Conservation (phyloP, 768 basidiomycete species). For the Auriscalpium microsporum region DNA sequence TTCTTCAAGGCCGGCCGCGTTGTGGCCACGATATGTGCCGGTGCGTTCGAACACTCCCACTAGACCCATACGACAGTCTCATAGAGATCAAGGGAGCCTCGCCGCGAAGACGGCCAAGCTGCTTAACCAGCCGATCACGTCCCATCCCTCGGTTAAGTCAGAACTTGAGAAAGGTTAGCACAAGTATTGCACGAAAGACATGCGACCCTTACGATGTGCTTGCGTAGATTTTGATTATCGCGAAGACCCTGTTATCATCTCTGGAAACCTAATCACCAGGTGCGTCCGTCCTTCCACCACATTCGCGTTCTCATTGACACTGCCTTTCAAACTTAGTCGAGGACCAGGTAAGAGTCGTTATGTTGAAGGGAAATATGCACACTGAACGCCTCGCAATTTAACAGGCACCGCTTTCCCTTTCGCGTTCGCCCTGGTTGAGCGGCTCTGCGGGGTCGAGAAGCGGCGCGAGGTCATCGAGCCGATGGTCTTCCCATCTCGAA, state of each 20-base stretch:
- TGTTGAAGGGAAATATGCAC: too few species aligned
- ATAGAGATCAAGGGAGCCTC: conserved; percentile 18
- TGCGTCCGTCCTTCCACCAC: conserved; percentile 19
- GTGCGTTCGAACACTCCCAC: conserved; percentile 27
- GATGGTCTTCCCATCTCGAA: conserved; percentile 62
- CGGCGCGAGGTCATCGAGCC: conserved; percentile 52
- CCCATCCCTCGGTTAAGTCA: conserved; percentile 63
- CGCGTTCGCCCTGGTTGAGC: conserved; percentile 66
- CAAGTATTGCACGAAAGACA: too few species aligned
- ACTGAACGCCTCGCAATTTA: not conserved
- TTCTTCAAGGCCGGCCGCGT: conserved; percentile 47
- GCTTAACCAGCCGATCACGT: conserved; percentile 59
- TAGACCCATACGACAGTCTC: not conserved
- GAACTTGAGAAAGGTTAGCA: conserved; percentile 46
- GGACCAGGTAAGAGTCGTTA: conserved; percentile 48
- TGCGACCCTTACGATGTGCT: not conserved
- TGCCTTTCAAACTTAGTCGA: conserved; percentile 36
- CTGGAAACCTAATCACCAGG: conserved; percentile 73
- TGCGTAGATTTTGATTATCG: conserved; percentile 60
- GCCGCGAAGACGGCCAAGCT: conserved; percentile 56
- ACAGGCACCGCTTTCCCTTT: conserved; percentile 72
- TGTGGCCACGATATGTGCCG: conserved; percentile 84
- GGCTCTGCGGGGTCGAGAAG: conserved; percentile 56
- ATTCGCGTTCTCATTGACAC: conserved; percentile 1
- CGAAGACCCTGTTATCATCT: conserved; percentile 67